Evolutionary conservation across 1,139 yeast genomes (phyloP).

Genomic region (Starmera stellimalicola): DNA sequence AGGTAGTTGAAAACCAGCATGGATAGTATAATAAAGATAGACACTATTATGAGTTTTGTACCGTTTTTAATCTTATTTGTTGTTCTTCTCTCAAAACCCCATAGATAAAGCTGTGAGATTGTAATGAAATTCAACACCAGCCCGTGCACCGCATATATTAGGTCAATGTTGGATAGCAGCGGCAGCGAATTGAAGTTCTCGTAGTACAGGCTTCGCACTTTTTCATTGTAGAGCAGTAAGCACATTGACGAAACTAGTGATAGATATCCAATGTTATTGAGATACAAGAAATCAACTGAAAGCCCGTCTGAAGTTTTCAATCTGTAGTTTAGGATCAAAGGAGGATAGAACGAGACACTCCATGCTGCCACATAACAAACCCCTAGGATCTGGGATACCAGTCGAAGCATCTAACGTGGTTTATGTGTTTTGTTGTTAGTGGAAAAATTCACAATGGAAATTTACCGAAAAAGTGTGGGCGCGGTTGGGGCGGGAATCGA

Average conservation of each 20-base stretch:
- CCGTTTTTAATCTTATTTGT: conserved; percentile 7
- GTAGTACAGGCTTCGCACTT: conserved; percentile 22
- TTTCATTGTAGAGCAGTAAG: conserved; percentile 24
- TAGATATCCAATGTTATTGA: conserved; percentile 35
- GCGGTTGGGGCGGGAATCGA: too few species aligned
- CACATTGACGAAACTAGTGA: conserved; percentile 30
- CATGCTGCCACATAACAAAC: conserved; percentile 18
- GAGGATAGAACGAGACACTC: conserved; percentile 39
- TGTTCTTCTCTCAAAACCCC: conserved; percentile 18
- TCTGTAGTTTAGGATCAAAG: conserved; percentile 28
- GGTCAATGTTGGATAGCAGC: conserved; percentile 30
- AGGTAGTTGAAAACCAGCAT: conserved; percentile 1
- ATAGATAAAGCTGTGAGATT: conserved; percentile 25
- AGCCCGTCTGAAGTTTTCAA: conserved; percentile 32
- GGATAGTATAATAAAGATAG: conserved; percentile 4
- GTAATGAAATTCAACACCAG: conserved; percentile 26
- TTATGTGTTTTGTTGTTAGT: too few species aligned
- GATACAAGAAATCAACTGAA: conserved; percentile 32
- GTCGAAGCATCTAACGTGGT: background rate
- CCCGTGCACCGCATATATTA: conserved; percentile 36
- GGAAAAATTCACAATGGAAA: too few species aligned
- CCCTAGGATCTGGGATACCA: conserved; percentile 7
- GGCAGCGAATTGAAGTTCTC: conserved; percentile 25
- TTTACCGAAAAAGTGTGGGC: too few species aligned
- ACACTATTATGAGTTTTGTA: conserved; percentile 10